Percentiles rank a stretch among this genome's conserved stretches.
phyloP scores from a whole-genome alignment of 208 protist species.

The Trypanosoma boissoni region DNA sequence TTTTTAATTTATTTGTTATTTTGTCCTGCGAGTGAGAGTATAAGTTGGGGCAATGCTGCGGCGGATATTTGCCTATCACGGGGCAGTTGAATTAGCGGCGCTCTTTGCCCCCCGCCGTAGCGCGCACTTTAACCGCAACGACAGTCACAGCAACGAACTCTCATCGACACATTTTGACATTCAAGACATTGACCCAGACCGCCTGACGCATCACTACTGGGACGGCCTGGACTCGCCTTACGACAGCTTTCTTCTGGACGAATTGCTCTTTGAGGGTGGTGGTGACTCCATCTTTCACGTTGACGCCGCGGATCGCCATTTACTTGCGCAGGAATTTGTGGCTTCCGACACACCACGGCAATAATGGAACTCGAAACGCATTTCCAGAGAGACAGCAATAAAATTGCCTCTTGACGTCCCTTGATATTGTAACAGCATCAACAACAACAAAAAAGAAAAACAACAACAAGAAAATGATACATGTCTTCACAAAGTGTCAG shows the following conservation, averaged over 20 bases:
- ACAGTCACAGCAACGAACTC: slow-evolving; percentile 18
- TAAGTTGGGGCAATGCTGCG: slow-evolving; percentile 4
- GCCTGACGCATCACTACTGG: slow-evolving; percentile 82
- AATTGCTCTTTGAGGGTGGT: slow-evolving; percentile 10
- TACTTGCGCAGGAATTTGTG: slow-evolving; percentile 19
- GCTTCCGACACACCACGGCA: neutral
- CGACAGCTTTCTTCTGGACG: slow-evolving; percentile 26
- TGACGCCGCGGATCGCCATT: slow-evolving; percentile 2
- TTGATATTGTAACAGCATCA: no score
- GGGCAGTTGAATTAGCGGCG: neutral
- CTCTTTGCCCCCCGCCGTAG: neutral
- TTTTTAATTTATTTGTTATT: no score
- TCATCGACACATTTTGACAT: slow-evolving; percentile 56
- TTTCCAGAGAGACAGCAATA: no score
- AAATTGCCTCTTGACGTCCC: no score
- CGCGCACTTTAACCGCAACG: neutral
- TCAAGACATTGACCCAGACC: slow-evolving; percentile 69
- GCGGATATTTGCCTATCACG: neutral
- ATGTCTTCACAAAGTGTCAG: no score
- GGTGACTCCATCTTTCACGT: slow-evolving; percentile 7
- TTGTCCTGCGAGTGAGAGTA: neutral
- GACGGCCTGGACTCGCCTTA: slow-evolving; percentile 45
- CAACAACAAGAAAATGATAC: no score
- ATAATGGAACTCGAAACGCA: no score
- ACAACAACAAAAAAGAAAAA: no score